Conservation (phyloP, 805 yeast species). For the Ogataea siamensis region DNA sequence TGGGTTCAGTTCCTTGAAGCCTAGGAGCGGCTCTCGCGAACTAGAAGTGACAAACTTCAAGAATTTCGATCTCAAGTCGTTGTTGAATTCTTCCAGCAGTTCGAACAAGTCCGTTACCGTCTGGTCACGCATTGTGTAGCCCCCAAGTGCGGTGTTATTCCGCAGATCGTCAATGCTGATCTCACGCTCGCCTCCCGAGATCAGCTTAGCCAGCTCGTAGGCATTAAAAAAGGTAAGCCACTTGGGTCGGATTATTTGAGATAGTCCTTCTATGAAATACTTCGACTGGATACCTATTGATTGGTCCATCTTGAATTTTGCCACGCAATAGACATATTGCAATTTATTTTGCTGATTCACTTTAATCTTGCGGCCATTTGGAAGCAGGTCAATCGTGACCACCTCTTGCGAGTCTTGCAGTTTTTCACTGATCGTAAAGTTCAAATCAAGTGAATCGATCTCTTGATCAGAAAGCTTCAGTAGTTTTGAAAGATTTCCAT, state of each 20-base stretch:
- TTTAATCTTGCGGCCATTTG: slow-evolving; percentile 52
- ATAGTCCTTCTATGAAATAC: slow-evolving; percentile 68
- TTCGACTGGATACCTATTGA: slow-evolving; percentile 56
- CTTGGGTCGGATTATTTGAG: slow-evolving; percentile 59
- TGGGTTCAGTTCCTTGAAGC: slow-evolving; percentile 74
- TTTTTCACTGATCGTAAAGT: slow-evolving; percentile 60
- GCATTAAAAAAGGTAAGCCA: slow-evolving; percentile 90
- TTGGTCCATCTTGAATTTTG: slow-evolving; percentile 75
- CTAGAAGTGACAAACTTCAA: slow-evolving; percentile 91
- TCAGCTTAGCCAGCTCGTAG: slow-evolving; percentile 75
- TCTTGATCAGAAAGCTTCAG: slow-evolving; percentile 54
- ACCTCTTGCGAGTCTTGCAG: slow-evolving; percentile 34
- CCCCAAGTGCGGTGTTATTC: slow-evolving; percentile 62
- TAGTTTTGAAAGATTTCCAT: slow-evolving; percentile 61
- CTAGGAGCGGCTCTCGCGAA: slow-evolving; percentile 86
- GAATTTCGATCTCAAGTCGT: slow-evolving; percentile 61
- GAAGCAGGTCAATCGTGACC: slow-evolving; percentile 55
- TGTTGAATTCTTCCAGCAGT: slow-evolving; percentile 63
- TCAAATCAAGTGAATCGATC: slow-evolving; percentile 57
- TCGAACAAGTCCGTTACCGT: slow-evolving; percentile 74
- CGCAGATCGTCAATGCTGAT: slow-evolving; percentile 71
- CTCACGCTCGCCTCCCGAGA: slow-evolving; percentile 72
- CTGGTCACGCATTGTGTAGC: slow-evolving; percentile 50
- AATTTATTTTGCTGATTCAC: slow-evolving; percentile 63
- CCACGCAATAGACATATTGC: slow-evolving; percentile 71